Percentiles rank a stretch among this genome's conserved stretches.
Conservation (phyloP, 495 filamentous ascomycete genomes). For the Chaetomidium leptoderma region DNA sequence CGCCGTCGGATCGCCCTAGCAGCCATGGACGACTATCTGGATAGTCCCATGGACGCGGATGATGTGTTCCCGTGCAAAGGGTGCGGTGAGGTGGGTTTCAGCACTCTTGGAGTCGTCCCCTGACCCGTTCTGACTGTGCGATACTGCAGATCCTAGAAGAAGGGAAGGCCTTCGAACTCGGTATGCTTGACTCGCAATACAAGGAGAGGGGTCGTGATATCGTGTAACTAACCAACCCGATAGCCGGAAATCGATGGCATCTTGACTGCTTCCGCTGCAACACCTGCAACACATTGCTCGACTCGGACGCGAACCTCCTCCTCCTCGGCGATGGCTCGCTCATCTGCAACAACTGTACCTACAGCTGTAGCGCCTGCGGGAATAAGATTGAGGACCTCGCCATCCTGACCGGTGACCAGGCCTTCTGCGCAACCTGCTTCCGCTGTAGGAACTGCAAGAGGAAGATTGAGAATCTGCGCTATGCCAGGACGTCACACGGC, state of each 20-base stretch:
- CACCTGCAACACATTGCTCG: slow-evolving; percentile 88
- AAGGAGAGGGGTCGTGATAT: not conserved
- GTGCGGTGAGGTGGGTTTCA: slow-evolving; percentile 76
- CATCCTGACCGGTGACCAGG: slow-evolving; percentile 96
- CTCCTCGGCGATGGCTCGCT: slow-evolving; percentile 95
- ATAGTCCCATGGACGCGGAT: slow-evolving; percentile 80
- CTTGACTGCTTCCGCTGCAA: slow-evolving; percentile 99
- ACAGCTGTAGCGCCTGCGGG: slow-evolving; percentile 94
- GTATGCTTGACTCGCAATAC: slow-evolving; percentile 51
- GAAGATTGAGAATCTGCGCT: slow-evolving; percentile 97
- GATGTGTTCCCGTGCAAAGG: slow-evolving; percentile 95
- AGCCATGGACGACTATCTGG: slow-evolving; percentile 61
- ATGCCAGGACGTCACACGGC: slow-evolving; percentile 94
- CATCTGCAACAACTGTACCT: slow-evolving; percentile 99
- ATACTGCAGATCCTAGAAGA: slow-evolving; percentile 78
- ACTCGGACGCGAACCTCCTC: slow-evolving; percentile 96
- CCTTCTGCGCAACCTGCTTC: slow-evolving; percentile 98
- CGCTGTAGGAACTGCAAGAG: slow-evolving; percentile 96
- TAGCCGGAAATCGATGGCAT: slow-evolving; percentile 98
- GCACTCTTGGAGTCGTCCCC: not conserved
- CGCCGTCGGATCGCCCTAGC: not conserved
- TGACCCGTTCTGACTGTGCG: slow-evolving; percentile 6
- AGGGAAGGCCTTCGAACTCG: slow-evolving; percentile 96
- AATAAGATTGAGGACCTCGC: slow-evolving; percentile 99
- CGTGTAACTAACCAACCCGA: slow-evolving; percentile 2